These are phyloP conservation scores for Fusarium sublunatum DNA, from an alignment of 2,329 filamentous ascomycete genomes.

Conservation along the genomic window DNA sequence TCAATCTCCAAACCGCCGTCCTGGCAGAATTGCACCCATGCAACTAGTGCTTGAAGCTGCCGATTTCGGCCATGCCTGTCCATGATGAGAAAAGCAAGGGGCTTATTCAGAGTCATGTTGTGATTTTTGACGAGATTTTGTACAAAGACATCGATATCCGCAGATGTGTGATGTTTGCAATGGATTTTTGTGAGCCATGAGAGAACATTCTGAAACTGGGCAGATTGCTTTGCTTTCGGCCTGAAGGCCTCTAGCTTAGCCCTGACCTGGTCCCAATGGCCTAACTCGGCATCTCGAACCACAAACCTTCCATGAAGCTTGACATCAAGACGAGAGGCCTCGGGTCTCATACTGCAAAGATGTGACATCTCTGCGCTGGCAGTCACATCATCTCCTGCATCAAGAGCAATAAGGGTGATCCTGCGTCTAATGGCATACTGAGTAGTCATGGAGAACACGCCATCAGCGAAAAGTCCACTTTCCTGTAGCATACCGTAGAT, in stretches of 20 bases:
- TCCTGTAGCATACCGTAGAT: slow-evolving; percentile 47
- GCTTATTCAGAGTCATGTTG: slow-evolving; percentile 43
- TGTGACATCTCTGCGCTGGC: slow-evolving; percentile 42
- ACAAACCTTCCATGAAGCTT: slow-evolving; percentile 46
- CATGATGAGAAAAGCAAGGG: slow-evolving; percentile 48
- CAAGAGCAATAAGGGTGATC: slow-evolving; percentile 44
- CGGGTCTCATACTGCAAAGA: slow-evolving; percentile 37
- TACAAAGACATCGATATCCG: slow-evolving; percentile 48
- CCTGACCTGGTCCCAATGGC: slow-evolving; percentile 45
- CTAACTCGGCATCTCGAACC: slow-evolving; percentile 45
- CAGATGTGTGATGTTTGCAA: slow-evolving; percentile 39
- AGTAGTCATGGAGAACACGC: slow-evolving; percentile 25
- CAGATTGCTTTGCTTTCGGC: slow-evolving; percentile 24
- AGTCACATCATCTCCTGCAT: slow-evolving; percentile 46
- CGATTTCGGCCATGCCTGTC: slow-evolving; percentile 48
- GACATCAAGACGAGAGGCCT: slow-evolving; percentile 39
- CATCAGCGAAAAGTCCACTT: slow-evolving; percentile 44
- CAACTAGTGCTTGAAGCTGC: slow-evolving; percentile 43
- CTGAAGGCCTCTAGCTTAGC: slow-evolving; percentile 40
- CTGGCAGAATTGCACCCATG: slow-evolving; percentile 51
- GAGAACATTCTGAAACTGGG: slow-evolving; percentile 45
- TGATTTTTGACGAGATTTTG: slow-evolving; percentile 44
- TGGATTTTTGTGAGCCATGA: slow-evolving; percentile 52
- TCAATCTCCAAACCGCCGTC: slow-evolving; percentile 46
- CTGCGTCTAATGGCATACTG: slow-evolving; percentile 48